A percentile compares a stretch with the other conserved stretches of the same genome.
Evolutionary conservation across 78 protist species (phyloP).

Genomic region (Chrysochromulina tobinii): DNA sequence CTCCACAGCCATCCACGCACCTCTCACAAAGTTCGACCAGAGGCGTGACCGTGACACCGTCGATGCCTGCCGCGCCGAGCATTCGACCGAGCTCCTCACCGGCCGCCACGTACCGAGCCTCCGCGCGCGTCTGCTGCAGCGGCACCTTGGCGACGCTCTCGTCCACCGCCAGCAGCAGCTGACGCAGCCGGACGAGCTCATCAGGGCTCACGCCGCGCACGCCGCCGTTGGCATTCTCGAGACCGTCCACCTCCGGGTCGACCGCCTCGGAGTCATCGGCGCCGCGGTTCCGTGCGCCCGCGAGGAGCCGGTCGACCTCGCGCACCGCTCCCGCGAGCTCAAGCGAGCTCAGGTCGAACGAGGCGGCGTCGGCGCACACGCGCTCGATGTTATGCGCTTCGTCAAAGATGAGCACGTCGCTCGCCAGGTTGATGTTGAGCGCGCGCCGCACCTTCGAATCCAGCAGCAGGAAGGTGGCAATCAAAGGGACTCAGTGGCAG

Average conservation of each 20-base stretch:
- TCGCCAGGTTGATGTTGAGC: slow-evolving; percentile 6
- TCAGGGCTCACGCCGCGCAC: background rate
- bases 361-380: slow-evolving; percentile 55
- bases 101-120: no score
- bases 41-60: no score
- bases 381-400: slow-evolving; percentile 74
- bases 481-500: no score
- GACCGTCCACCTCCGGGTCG: background rate
- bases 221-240: background rate
- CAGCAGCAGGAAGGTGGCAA: slow-evolving; percentile 37
- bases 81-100: no score
- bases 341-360: slow-evolving; percentile 52
- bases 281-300: background rate
- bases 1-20: no score
- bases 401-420: slow-evolving; percentile 81
- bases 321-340: slow-evolving; percentile 28
- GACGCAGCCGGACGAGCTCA: background rate
- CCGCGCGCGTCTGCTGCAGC: no score
- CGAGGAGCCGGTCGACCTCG: slow-evolving; percentile 19
- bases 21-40: no score
- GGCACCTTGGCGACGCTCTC: no score
- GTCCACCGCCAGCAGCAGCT: background rate
- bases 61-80: no score
- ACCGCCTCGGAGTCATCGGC: background rate
- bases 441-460: slow-evolving; percentile 69